phyloP scores from a whole-genome alignment of 768 basidiomycete genomes.

The Suillus hirtellus region DNA sequence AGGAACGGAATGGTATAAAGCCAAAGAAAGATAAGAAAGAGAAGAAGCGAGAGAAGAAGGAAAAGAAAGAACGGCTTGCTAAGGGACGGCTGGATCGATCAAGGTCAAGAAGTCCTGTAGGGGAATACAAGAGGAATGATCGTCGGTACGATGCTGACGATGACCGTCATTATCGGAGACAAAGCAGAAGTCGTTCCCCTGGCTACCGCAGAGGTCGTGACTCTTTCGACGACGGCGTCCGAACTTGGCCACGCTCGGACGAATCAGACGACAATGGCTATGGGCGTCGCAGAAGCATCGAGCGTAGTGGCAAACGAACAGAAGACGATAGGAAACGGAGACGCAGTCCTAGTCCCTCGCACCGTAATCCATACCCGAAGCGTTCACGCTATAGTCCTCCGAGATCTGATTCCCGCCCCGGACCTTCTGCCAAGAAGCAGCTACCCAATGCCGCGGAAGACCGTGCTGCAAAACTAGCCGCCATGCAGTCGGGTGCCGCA shows the following conservation, averaged over 20 bases:
- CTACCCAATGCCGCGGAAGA: slow-evolving; percentile 41
- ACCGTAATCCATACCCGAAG: slow-evolving; percentile 36
- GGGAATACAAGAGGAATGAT: slow-evolving; percentile 25
- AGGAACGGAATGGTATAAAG: slow-evolving; percentile 80
- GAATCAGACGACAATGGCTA: slow-evolving; percentile 48
- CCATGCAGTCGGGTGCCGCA: slow-evolving; percentile 81
- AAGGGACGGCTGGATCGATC: slow-evolving; percentile 30
- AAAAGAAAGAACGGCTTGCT: slow-evolving; percentile 37
- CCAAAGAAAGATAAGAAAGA: slow-evolving; percentile 74
- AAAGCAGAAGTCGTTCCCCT: slow-evolving; percentile 33
- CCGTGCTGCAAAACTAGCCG: slow-evolving; percentile 84
- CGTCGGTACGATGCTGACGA: slow-evolving; percentile 14
- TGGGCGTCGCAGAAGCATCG: slow-evolving; percentile 28
- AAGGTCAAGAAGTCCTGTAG: slow-evolving; percentile 35
- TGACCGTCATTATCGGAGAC: slow-evolving; percentile 25
- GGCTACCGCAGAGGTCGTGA: slow-evolving; percentile 20
- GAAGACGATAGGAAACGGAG: slow-evolving; percentile 41
- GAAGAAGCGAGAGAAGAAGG: slow-evolving; percentile 54
- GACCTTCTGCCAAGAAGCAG: slow-evolving; percentile 16
- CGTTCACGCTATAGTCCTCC: slow-evolving; percentile 51
- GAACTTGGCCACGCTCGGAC: slow-evolving; percentile 51
- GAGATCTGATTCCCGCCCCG: slow-evolving; percentile 15
- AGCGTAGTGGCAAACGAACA: slow-evolving; percentile 21
- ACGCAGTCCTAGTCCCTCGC: slow-evolving; percentile 36
- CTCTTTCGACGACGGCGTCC: slow-evolving; percentile 25